Conservation (phyloP, 495 filamentous ascomycete species). For the Friedmanniomyces simplex region DNA sequence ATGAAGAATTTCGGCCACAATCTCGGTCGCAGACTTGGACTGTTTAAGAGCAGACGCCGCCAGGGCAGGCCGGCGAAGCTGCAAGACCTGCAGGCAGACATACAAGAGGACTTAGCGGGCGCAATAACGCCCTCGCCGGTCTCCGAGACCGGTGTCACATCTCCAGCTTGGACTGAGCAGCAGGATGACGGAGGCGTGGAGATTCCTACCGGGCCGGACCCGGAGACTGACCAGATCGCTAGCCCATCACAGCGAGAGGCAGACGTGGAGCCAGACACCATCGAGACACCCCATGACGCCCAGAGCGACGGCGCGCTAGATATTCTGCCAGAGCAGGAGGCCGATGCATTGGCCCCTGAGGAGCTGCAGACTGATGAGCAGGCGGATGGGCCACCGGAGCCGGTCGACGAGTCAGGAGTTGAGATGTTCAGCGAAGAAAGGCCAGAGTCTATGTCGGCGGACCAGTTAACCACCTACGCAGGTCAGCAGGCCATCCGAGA, state of each 20-base stretch:
- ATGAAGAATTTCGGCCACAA: neutral
- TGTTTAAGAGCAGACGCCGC: neutral
- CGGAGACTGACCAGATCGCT: neutral
- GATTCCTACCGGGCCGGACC: neutral
- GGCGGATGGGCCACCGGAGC: neutral
- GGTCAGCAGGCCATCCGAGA: constrained; percentile 1
- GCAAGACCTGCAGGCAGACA: neutral
- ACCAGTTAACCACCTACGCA: neutral
- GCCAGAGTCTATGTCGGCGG: neutral
- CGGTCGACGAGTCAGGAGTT: neutral
- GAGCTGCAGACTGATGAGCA: neutral
- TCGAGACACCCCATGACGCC: no score
- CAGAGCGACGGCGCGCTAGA: no score
- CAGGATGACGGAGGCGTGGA: neutral
- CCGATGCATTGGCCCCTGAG: neutral
- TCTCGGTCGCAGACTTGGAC: neutral
- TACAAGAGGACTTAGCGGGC: neutral
- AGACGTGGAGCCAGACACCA: neutral
- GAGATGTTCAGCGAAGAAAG: neutral
- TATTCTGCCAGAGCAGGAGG: no score
- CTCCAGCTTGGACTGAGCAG: neutral
- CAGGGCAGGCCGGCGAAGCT: neutral
- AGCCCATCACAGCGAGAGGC: neutral
- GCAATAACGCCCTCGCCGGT: neutral
- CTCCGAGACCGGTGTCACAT: neutral